Evolutionary conservation across 1,284 basidiomycete species (phyloP), one percentile per base, ranked within the genome.

Genomic region (Phellopilus nigrolimitatus): DNA sequence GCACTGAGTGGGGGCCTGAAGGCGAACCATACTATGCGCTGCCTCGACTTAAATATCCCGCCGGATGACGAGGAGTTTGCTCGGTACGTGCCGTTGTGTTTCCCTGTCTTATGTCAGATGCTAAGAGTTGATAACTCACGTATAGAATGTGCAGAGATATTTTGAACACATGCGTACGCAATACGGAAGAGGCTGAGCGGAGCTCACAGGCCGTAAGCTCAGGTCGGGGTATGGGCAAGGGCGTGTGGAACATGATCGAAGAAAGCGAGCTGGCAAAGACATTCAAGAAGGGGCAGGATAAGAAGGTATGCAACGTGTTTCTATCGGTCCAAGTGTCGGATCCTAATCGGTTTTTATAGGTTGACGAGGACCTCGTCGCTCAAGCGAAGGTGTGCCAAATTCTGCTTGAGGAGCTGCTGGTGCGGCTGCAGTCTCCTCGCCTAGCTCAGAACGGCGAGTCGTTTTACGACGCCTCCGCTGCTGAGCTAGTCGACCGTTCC

Each of bases 41-140:
- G 95, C 64, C 73, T 99, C 45, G 95, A 99, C 68, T 67, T 99
- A 41, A 90, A 93, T 60, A 93, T 98, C 31, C 91, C 90, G 2
- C 86, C 91, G 0, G 91, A 86, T 43, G 85, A 95, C 54, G 88
- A 93, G 50, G 87, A 88, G 60, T 89, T 92, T 68, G 89, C 93
- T n/a, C 75, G 77, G 80, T 83, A 49, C 53, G 76, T 71, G n/a
- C 15, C 9, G 17, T 22, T 17, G 22, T 31, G n/a, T 30, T 30
- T 1, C 15, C 4, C 25, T 38, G 46, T 10, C 39, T 41, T 24
- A 24, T 41, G 30, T 19, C 25, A n/a, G 34, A 25, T 41, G 3
- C 22, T 30, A 6, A 28, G 27, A 15, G 3, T 43, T 43, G 7
- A n/a, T 40, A 7, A 19, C 19, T 47, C n/a, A 31, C 31, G 17